These are phyloP conservation scores for Eimeria praecox DNA, from an alignment of 169 alveolate genomes.

Conservation along the genomic window DNA sequence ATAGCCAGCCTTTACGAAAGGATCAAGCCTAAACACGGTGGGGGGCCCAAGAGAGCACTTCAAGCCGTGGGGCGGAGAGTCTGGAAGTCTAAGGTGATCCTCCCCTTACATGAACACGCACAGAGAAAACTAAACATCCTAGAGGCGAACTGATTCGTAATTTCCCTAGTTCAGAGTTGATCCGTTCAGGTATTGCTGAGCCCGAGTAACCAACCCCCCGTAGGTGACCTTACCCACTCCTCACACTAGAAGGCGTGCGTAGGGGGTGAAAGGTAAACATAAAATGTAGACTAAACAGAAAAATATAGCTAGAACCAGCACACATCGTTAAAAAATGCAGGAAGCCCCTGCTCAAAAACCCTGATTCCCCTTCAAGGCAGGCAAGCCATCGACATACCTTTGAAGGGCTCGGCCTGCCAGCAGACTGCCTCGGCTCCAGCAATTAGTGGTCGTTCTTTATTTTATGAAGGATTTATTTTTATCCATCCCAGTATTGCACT, in stretches of 20 bases:
- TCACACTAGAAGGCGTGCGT: neutral
- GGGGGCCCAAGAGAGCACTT: neutral
- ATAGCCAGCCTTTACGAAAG: neutral
- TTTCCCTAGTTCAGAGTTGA: neutral
- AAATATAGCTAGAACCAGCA: neutral
- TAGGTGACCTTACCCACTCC: neutral
- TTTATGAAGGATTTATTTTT: neutral
- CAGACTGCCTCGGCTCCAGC: neutral
- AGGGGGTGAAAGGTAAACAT: neutral
- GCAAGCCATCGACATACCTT: neutral
- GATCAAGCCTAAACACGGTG: neutral
- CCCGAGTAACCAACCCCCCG: neutral
- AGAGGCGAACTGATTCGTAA: neutral
- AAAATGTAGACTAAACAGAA: neutral
- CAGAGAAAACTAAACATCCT: neutral
- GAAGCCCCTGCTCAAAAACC: neutral
- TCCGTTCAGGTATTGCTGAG: neutral
- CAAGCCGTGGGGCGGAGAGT: neutral
- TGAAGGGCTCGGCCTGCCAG: neutral
- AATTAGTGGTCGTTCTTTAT: neutral
- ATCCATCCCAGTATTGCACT: neutral
- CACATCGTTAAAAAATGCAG: neutral
- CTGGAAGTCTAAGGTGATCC: neutral
- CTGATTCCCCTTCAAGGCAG: neutral
- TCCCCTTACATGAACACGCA: neutral